These are phyloP conservation scores for Murraya koenigii DNA, from an alignment of 345 rosid genomes.

Conservation along the genomic window DNA sequence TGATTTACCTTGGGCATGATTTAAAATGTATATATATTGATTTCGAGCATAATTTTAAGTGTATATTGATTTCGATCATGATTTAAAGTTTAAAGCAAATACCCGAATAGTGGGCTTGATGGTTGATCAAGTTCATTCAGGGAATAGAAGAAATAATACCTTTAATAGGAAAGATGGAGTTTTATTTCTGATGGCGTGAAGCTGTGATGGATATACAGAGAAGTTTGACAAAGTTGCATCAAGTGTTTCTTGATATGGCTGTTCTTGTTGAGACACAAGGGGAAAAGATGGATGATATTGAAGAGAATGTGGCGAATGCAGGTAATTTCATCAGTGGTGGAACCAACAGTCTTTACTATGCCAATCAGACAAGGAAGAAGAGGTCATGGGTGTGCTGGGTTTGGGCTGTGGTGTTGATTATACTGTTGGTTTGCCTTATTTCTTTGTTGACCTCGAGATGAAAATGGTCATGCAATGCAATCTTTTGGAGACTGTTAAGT, in stretches of 20 bases:
- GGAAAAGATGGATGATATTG: conserved; percentile 62
- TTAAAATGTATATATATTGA: no score
- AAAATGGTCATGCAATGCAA: neutral
- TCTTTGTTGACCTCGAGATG: conserved; percentile 45
- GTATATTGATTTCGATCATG: no score
- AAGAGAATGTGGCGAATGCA: conserved; percentile 56
- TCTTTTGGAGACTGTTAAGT: neutral
- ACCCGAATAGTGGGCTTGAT: no score
- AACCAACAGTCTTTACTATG: conserved; percentile 54
- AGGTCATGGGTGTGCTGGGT: conserved; percentile 42
- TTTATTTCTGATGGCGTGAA: no score
- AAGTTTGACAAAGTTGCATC: conserved; percentile 71
- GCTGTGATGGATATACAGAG: conserved; percentile 64
- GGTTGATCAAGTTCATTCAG: no score
- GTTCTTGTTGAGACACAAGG: conserved; percentile 79
- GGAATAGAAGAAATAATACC: no score
- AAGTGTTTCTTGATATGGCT: conserved; percentile 87
- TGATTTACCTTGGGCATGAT: no score
- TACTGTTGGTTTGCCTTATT: conserved; percentile 67
- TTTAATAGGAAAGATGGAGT: no score
- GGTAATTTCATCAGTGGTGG: conserved; percentile 59
- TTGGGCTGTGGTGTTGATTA: conserved; percentile 43
- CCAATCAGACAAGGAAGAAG: conserved; percentile 63
- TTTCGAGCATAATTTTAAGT: no score
- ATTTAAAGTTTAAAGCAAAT: no score